Base-by-base conservation (phyloP, 257 asterid genomes). In the Solanum neorickii region DNA sequence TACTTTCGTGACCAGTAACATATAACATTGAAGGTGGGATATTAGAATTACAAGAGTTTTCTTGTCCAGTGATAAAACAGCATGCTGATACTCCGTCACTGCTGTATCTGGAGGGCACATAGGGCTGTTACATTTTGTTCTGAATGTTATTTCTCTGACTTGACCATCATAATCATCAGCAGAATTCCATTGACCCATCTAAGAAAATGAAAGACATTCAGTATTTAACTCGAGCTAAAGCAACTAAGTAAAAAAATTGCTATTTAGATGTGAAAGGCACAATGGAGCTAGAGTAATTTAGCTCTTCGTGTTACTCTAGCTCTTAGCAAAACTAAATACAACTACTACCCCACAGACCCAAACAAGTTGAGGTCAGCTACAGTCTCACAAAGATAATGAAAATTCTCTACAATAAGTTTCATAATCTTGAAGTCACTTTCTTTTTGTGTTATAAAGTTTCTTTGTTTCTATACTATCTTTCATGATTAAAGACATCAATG, bases 61-160 rank as follows among this genome's bases (percentile, higher is more conserved):
- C 84, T 91, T 95, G 90, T 96, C 99, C 82, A 90, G 88, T n/a
- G 98, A 94, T 60, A 95, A 87, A 88, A 91, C 91, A 85, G 46
- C 90, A 88, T 94, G 98, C 86, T 96, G 98, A 92, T 90, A 88
- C 92, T 96, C 99, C 25, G 97, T 94, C 91, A 96, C 92, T 84
- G 98, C 95, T 82, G 97, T 96, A 91, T 96, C 97, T 35, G 98
- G 98, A 87, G 98, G 98, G 88, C 99, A 96, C 96, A 96, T 92
- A n/a, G 99, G 98, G 87, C 95, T 94, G 84, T 94, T 90, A 86
- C 98, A 96, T 90, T 94, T 86, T 72, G 94, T 89, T 90, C 95
- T 93, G 86, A 91, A 92, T 68, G 93, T 92, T 87, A 95, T 94
- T 90, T 96, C 98, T 92, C 99, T 93, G 86, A 96, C 94, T 90